A percentile compares a stretch with the other conserved stretches of the same genome.
phyloP scores from a whole-genome alignment of 208 protist genomes.

The Trypanosoma avium region DNA sequence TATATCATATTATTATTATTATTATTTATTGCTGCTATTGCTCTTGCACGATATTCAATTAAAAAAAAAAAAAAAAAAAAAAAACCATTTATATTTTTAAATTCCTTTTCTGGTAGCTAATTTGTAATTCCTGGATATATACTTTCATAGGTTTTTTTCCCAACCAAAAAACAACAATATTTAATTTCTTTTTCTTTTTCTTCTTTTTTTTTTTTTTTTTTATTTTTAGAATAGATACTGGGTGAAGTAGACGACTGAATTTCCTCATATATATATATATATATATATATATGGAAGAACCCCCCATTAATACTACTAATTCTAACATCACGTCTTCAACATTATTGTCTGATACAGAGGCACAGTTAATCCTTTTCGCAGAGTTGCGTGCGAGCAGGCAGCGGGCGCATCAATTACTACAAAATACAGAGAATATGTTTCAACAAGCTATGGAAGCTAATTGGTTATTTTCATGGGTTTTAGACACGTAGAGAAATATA shows the following conservation, averaged over 20 bases:
- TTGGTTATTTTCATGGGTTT: slow-evolving; percentile 13
- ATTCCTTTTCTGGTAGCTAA: no score
- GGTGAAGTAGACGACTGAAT: not conserved
- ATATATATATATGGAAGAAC: not conserved
- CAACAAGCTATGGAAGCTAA: slow-evolving; percentile 5
- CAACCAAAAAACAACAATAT: not conserved
- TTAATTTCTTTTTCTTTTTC: not conserved
- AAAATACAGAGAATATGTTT: slow-evolving; percentile 5
- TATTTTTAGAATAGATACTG: not conserved
- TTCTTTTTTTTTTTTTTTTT: not conserved
- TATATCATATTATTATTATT: slow-evolving; percentile 9
- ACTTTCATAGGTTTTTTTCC: not conserved
- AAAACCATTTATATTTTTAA: no score
- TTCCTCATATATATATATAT: no score
- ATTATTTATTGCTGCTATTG: not conserved
- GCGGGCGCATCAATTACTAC: slow-evolving; percentile 8
- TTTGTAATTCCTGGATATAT: no score
- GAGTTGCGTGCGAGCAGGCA: slow-evolving; percentile 1
- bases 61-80: no score
- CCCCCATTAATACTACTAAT: not conserved
- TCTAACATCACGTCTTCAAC: not conserved
- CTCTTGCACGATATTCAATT: no score
- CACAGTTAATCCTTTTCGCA: slow-evolving; percentile 16
- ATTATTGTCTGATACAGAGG: slow-evolving; percentile 1
- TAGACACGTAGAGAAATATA: not conserved